These are phyloP conservation scores for Allium sativum DNA, from an alignment of 106 monocot genomes.

Conservation along the genomic window DNA sequence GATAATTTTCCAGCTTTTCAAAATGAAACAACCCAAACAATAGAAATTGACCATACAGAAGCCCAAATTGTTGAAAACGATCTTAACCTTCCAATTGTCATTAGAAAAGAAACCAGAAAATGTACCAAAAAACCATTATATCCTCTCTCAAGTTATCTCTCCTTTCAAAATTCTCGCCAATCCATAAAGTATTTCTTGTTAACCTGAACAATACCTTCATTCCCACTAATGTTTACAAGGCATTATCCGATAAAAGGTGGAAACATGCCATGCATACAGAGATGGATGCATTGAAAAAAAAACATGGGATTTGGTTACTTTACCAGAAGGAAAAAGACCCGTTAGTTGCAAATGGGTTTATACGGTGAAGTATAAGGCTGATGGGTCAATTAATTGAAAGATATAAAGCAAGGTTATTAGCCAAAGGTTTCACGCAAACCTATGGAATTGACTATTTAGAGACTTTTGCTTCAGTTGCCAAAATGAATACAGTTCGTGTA, in stretches of 20 bases:
- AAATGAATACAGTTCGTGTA: slow-evolving; percentile 1
- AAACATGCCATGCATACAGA: background rate
- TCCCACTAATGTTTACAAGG: background rate
- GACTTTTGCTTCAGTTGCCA: background rate
- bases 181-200: background rate
- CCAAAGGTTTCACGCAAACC: background rate
- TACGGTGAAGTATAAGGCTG: background rate
- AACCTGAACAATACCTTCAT: background rate
- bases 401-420: background rate
- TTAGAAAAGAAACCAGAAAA: slow-evolving; percentile 3
- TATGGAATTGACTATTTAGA: background rate
- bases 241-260: background rate
- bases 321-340: background rate
- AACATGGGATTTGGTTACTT: background rate
- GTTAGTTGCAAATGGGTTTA: slow-evolving; percentile 5
- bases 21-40: no score
- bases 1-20: no score
- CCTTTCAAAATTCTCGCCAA: background rate
- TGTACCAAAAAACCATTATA: background rate
- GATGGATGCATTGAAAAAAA: slow-evolving; percentile 4
- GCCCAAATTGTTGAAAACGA: background rate
- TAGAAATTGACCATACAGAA: background rate
- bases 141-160: background rate
- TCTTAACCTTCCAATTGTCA: slow-evolving; percentile 4
- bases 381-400: slow-evolving; percentile 1